Percentiles rank a stretch among this genome's conserved stretches.
These are phyloP conservation scores for Hypoxylon fragiforme DNA, from an alignment of 495 filamentous ascomycete genomes.

Conservation along the genomic window DNA sequence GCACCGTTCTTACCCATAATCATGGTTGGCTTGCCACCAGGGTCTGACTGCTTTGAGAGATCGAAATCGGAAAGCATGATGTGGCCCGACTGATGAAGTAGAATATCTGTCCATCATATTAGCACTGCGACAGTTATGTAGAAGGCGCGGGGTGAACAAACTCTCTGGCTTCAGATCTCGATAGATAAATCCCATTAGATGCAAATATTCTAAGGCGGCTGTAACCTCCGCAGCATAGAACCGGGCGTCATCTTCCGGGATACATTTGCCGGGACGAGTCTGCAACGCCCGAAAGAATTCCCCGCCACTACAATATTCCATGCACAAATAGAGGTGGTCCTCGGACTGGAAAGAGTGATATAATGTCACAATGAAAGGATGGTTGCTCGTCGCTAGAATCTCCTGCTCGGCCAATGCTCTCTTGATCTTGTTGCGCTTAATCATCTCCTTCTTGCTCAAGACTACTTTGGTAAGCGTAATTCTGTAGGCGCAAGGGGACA, in stretches of 20 bases:
- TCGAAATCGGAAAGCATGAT: constrained; percentile 99
- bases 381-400: constrained; percentile 96
- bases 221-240: constrained; percentile 99
- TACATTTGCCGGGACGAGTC: constrained; percentile 94
- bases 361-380: constrained; percentile 97
- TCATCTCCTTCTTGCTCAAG: constrained; percentile 99
- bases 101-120: constrained; percentile 69
- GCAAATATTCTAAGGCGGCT: constrained; percentile 93
- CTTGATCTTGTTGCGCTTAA: constrained; percentile 99
- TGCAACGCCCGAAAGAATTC: constrained; percentile 98
- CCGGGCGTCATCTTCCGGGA: constrained; percentile 92
- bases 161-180: constrained; percentile 97
- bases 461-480: constrained; percentile 62
- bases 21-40: constrained; percentile 95
- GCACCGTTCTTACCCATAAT: constrained; percentile 84
- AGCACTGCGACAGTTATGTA: background rate
- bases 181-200: constrained; percentile 99
- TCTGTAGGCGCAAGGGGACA: background rate
- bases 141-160: constrained; percentile 49
- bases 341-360: constrained; percentile 99
- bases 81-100: constrained; percentile 96
- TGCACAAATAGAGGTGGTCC: constrained; percentile 96
- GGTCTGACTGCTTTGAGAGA: constrained; percentile 94
- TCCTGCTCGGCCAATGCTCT: constrained; percentile 96
- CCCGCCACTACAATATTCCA: constrained; percentile 99